Evolutionary conservation across 2,329 filamentous ascomycete species (phyloP), one percentile per base, ranked within the genome.

Genomic region (Colletotrichum sp.): DNA sequence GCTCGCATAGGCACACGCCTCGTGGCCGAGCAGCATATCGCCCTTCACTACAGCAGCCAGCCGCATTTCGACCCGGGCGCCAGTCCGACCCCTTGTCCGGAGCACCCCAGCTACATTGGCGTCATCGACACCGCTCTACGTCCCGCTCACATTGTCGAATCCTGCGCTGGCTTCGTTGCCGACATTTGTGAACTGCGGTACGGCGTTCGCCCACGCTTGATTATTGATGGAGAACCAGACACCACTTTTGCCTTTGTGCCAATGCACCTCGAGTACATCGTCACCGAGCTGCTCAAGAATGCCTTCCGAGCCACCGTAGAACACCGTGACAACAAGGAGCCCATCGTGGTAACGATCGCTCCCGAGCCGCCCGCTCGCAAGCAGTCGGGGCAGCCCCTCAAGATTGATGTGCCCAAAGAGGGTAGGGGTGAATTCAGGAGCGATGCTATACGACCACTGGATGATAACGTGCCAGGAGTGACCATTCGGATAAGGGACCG

Each of bases 111-210:
- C 66, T 98, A 96, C 81, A 97, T 98, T 76, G 97, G 97, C 66
- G 95, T 98, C 27, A 98, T 99, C 75, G 96, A 99, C 84, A 98
- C 97, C 0, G 93, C 92, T 4, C 87, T 99, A 12, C 92, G 92
- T 43, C 97, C 97, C 0, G 94, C 95, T 1, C 89, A 91, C 59
- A 94, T 96, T 55, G 91, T 98, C 57, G 92, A 96, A 78, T 90
- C 91, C 8, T 98, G 96, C 83, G 96, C 96, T 66, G 92, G 93
- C 73, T 97, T 97, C 75, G 97, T 99, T 0, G 95, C 94, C 51
- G 97, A 98, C 80, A 98, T 98, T 75, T 98, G 96, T 85, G 97
- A 98, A 86, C 89, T 98, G 43, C 96, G 97, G 75, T 99, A 99
- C 80, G 97, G 97, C 66, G 92, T 97, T 2, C 91, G 97, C 0